Base-by-base conservation (phyloP, 345 rosid genomes). In the Eucalyptus caleyi region DNA sequence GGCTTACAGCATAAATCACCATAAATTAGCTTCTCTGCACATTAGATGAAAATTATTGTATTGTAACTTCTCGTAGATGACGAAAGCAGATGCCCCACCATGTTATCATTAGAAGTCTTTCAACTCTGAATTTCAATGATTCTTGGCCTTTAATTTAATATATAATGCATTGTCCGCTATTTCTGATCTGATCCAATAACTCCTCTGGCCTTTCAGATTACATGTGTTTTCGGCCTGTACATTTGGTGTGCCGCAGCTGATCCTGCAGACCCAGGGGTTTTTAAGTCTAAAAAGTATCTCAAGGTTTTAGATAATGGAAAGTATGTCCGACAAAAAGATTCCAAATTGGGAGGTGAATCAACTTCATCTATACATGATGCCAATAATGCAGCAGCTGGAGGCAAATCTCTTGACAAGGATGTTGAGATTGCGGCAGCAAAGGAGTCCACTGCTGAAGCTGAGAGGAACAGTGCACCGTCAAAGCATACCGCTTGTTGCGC, bases 241-340 rank as follows among this genome's bases (percentile, higher is more conserved):
- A 93, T 96, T 87, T 97, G 97, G 98, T 96, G 97, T 90, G 98
- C 98, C 16, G 97, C 97, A 21, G 94, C 99, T n/a, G 97, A 97
- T 93, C 99, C 97, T 89, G 98, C 97, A n/a, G 98, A 96, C 88
- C 91, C 93, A 11, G 98, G 97, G 89, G 97, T 96, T 89, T 96
- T 95, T 85, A 93, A 91, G 90, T 97, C 97, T 24, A 96, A 95
- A 90, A 97, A 98, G 93, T 96, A 97, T 91, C 94, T 98, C 83
- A 93, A 94, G 32, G 89, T 95, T 92, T 95, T 93, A 44, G 94
- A 94, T 83, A 90, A 90, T 86, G 94, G 88, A 62, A 96, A 98
- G 86, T 90, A 83, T 86, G 87, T 91, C 90, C 92, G 83, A 18
- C 91, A 90, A 88, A 95, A 95, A 88, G 95, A 90, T 87, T 72